Conservation (phyloP, 495 filamentous ascomycete genomes). For the Aspergillus sclerotiicarbonarius region DNA sequence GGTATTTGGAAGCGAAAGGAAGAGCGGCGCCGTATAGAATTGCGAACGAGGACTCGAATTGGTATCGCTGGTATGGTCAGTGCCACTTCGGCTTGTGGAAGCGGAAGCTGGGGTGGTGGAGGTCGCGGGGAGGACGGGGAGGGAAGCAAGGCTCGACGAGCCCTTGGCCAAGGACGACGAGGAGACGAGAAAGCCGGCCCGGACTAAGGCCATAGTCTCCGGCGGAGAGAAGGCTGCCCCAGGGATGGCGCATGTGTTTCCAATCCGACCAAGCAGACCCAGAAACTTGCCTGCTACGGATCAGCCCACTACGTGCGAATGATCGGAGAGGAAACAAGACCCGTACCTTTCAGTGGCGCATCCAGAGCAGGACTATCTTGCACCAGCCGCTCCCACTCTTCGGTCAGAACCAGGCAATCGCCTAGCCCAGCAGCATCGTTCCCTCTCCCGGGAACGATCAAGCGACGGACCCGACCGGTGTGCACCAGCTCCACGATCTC, state of each 20-base stretch:
- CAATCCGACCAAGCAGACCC: conserved; percentile 51
- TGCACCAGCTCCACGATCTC: conserved; percentile 65
- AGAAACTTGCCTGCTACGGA: conserved; percentile 50
- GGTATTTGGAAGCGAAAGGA: conserved; percentile 69
- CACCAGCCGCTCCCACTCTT: conserved; percentile 62
- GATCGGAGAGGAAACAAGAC: background rate
- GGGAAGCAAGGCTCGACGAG: conserved; percentile 49
- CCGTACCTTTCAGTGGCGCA: conserved; percentile 46
- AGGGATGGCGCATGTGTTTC: conserved; percentile 51
- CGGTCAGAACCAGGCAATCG: conserved; percentile 64
- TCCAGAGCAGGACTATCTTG: conserved; percentile 41
- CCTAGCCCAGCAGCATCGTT: conserved; percentile 58
- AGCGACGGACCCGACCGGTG: conserved; percentile 58
- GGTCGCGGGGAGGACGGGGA: conserved; percentile 50
- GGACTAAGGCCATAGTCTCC: conserved; percentile 59
- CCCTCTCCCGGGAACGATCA: conserved; percentile 65
- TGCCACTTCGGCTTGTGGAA: conserved; percentile 49
- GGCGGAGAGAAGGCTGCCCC: conserved; percentile 44
- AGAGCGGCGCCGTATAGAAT: conserved; percentile 43
- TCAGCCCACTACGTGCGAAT: background rate
- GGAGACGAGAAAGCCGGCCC: conserved; percentile 69
- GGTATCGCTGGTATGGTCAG: background rate
- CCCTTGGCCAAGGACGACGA: conserved; percentile 45
- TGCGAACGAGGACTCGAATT: conserved; percentile 17
- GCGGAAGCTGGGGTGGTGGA: conserved; percentile 53